Base-by-base conservation (phyloP, 345 rosid species). In the Kandelia obovata region DNA sequence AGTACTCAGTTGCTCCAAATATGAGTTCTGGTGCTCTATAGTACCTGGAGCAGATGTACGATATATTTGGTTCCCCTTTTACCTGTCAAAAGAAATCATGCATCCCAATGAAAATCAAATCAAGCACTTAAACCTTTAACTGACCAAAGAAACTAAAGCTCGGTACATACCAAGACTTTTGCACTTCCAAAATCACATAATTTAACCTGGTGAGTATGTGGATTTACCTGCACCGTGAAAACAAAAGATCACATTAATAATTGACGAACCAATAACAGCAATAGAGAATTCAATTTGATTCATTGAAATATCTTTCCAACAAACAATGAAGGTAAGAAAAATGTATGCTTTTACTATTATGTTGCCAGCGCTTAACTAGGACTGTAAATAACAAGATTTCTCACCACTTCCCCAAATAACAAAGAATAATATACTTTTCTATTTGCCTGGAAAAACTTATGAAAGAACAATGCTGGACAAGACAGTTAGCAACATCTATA, bases 131-230 rank as follows among this genome's bases (percentile, higher is more conserved):
- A 55, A 39, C 0, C 28, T 56, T 10, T 25, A 21, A 7, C 26
- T 26, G 21, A 59, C 25, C 28, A 15, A 63, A 19, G 10, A 34
- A 39, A 20, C 31, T 20, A 43, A 37, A 69, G 31, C 70, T 6
- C 26, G 62, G 53, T 28, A 76, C 89, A 4, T 73, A 95, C 99
- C 98, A 95, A 81, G 74, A 90, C 96, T 87, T 95, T 95, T 2
- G 99, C 99, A 81, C 99, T 95, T 64, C 98, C 99, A 78, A 95
- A 95, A 74, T 95, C 99, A 70, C 99, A 95, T 53, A 95, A 77
- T 76, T 95, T 95, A 67, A 95, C 96, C 83, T 92, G 99, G 69
- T 95, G 99, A 5, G 99, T 95, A 69, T 92, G 99, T 0, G 99
- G 99, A 78, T 95, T 92, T 56, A 92, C 98, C 98, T 94, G 81